Base-by-base conservation (phyloP, 1,284 basidiomycete species). In the Apiotrichum siamense region DNA sequence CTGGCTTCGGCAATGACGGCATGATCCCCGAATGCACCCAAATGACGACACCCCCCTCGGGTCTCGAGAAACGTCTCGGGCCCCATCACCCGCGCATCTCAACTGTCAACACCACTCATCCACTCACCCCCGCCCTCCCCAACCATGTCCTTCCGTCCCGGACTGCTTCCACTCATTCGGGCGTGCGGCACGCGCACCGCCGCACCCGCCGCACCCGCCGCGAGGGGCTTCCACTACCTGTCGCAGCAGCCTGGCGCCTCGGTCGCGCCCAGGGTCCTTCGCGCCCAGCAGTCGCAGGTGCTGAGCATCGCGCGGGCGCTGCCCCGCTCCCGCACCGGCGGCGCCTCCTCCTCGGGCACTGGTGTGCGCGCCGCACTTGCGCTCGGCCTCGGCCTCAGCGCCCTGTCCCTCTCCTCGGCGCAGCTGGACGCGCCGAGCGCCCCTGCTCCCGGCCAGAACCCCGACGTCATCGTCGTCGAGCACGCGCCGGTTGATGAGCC, bases 351-450 rank as follows among this genome's bases (percentile, higher is more conserved):
- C n/a, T 3, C 31, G 4, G 10, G 12, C 10, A 29, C 24, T 20
- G 32, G 31, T 6, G 20, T n/a, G 13, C 44, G 44, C 12, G 41
- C 39, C 32, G 47, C 51, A 25, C 46, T 69, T 27, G 54, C 63
- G 7, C 40, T 70, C 33, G 62, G 64, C 11, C 65, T 72, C 29
- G 69, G 69, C 10, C 54, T 65, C n/a, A 54, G 65, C 2, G 64
- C 47, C 49, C 33, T 50, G 23, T 47, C 49, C 11, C 36, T 59
- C 35, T 35, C n/a, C 50, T 39, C 13, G 53, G 55, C 20, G 21
- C 43, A 23, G 45, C 42, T 46, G 48, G 31, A 49, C 56, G 44
- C 35, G 48, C 40, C 49, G 54, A 37, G 29, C 24, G 36, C 32
- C 41, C 20, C n/a, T 31, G 39, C 44, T 13, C 40, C 36, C n/a